A percentile compares a stretch with the other conserved stretches of the same genome.
phyloP scores from a whole-genome alignment of 345 rosid genomes.

The Conringia planisiliqua region DNA sequence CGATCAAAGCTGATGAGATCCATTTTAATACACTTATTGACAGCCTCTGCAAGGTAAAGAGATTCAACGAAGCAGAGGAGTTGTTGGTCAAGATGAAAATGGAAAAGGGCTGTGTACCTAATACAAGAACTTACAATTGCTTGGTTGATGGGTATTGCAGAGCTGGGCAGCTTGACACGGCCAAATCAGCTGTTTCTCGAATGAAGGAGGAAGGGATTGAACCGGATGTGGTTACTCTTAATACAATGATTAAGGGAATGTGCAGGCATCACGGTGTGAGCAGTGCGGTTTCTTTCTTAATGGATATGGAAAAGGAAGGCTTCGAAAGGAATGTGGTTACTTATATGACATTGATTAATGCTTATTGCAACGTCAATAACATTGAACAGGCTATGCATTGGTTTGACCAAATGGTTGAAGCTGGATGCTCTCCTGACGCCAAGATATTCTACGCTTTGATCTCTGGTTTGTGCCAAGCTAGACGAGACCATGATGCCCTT shows the following conservation, averaged over 20 bases:
- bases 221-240: conserved; percentile 49
- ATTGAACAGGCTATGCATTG: conserved; percentile 48
- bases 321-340: conserved; percentile 41
- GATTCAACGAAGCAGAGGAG: conserved; percentile 55
- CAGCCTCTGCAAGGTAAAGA: conserved; percentile 67
- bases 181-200: conserved; percentile 39
- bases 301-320: conserved; percentile 46
- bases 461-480: conserved; percentile 52
- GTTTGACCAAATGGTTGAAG: conserved; percentile 43
- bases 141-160: conserved; percentile 66
- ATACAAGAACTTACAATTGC: conserved; percentile 53
- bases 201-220: conserved; percentile 47
- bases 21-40: conserved; percentile 58
- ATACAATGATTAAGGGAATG: conserved; percentile 61
- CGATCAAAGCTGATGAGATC: conserved; percentile 47
- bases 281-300: conserved; percentile 42
- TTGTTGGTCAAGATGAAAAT: conserved; percentile 50
- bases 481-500: conserved; percentile 55
- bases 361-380: conserved; percentile 57
- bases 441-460: conserved; percentile 51
- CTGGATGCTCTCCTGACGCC: conserved; percentile 49
- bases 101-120: conserved; percentile 42
- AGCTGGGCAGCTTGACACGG: conserved; percentile 52
- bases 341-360: conserved; percentile 50
- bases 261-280: conserved; percentile 48